Base-by-base conservation (phyloP, 2,329 filamentous ascomycete species). In the Aspergillus puulaauensis region DNA sequence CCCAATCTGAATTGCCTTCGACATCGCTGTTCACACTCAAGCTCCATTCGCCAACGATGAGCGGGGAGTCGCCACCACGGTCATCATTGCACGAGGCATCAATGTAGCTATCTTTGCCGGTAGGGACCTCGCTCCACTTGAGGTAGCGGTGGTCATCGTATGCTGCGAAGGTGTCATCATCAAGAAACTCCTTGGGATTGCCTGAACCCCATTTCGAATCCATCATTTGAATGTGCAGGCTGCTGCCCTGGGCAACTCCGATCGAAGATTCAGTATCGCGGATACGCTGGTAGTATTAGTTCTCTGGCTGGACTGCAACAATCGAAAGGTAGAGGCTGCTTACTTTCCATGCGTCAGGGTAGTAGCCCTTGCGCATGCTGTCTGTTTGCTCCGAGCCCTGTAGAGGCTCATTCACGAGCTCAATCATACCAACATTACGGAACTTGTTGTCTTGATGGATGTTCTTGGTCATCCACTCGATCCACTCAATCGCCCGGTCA, bases 61-160 rank as follows among this genome's bases (percentile, higher is more conserved):
- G 77, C 2, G 82, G 80, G 35, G 64, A 72, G 64, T 78, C 76
- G 15, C 71, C 70, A 45, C 72, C 70, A n/a, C 79, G 76, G 61
- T 81, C 71, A 54, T 79, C 73, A 8, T 65, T 73, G 72, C 84
- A 87, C 1, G 81, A 81, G 2, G 78, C 75, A 2, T 66, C 55
- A 44, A 87, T 74, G 61, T 86, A 87, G 7, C 73, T 76, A 2
- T 74, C 70, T 57, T 85, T 77, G 6, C 74, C 77, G 1, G 75
- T 70, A 1, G 72, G 53, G 23, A 84, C 73, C 3, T 70, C 14
- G 41, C 45, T 79, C 74, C 79, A 87, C 64, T 85, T 86, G 24
- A 84, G 69, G 67, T 86, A 87, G 19, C 82, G 77, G 63, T 86
- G 84, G 66, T 85, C 79, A 66, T 87, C 84, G 63, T 80, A 87